Conservation (phyloP, 2,329 filamentous ascomycete species). For the Diatrype stigma region DNA sequence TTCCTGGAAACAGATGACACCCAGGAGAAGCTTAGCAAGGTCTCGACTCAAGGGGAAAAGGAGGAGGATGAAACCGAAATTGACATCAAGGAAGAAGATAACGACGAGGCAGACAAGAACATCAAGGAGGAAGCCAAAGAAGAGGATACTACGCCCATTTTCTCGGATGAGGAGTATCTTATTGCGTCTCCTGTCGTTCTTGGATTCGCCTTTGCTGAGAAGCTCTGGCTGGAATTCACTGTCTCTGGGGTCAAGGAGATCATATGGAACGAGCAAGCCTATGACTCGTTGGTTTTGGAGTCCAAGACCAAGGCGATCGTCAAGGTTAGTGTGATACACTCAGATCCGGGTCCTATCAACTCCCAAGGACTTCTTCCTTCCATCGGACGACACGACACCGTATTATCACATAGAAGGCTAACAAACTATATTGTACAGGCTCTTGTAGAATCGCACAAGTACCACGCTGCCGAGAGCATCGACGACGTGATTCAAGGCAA, state of each 20-base stretch:
- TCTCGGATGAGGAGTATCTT: conserved; percentile 79
- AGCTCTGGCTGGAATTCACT: conserved; percentile 84
- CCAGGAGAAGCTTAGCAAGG: conserved; percentile 53
- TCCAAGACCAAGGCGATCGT: conserved; percentile 61
- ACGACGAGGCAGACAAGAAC: conserved; percentile 19
- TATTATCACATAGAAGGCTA: background rate
- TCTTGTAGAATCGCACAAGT: conserved; percentile 79
- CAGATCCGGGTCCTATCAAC: background rate
- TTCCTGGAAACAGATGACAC: conserved; percentile 30
- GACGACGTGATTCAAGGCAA: conserved; percentile 82
- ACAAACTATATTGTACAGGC: conserved; percentile 39
- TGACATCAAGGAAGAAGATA: conserved; percentile 17
- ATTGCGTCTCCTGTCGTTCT: conserved; percentile 80
- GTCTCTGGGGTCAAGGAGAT: conserved; percentile 78
- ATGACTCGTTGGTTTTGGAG: conserved; percentile 73
- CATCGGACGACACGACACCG: background rate
- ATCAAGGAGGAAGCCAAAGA: conserved; percentile 20
- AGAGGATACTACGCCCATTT: conserved; percentile 43
- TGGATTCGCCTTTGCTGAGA: conserved; percentile 83
- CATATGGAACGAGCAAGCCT: conserved; percentile 78
- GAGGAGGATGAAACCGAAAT: conserved; percentile 11
- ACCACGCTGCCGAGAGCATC: conserved; percentile 74
- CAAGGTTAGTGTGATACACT: conserved; percentile 36
- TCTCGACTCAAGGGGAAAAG: conserved; percentile 31
- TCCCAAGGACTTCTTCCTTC: background rate